Evolutionary conservation across 2,329 filamentous ascomycete species (phyloP), one percentile per base, ranked within the genome.

Genomic region (Alternaria metachromatica): DNA sequence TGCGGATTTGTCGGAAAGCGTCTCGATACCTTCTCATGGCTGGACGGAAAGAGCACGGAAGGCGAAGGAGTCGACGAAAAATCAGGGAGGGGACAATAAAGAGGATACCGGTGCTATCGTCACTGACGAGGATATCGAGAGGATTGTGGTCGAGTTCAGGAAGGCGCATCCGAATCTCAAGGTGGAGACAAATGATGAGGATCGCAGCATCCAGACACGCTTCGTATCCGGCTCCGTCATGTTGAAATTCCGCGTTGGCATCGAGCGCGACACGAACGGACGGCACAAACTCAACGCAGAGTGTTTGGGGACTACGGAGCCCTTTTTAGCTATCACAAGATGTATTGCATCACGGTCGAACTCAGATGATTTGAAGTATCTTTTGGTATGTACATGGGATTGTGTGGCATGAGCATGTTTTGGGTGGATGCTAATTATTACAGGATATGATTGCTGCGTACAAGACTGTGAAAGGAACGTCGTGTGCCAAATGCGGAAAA

Each of bases 361-460:
- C 2, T 20, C 72, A 54, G 75, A 76, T 33, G 73, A 80, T 63
- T 59, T 81, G 41, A 69, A 63, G 33, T 68, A 74, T 68, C 58
- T 80, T 15, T 64, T 81, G 73, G 79, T 81, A 73, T 55, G 73
- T 67, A n/a, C 26, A 45, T 13, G 11, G 46, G 4, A 25, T 13
- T 21, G 5, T 18, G 6, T 43, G 12, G 13, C 13, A 28, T 33
- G 15, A 37, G 5, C 2, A 53, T 25, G n/a, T 18, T 46, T n/a
- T 21, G 37, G 33, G 45, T 44, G 20, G 13, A 65, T 62, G 44
- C 67, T 78, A 54, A 68, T 15, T 28, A 41, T 30, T 41, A 28
- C 60, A 81, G 79, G 73, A 80, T 62, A 81, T 81, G 79, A 78
- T 81, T 64, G 72, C 72, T 30, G 75, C 78, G n/a, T 81, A 80